Conservation (phyloP, 176 grass and related monocot species). For the Cocos nucifera region DNA sequence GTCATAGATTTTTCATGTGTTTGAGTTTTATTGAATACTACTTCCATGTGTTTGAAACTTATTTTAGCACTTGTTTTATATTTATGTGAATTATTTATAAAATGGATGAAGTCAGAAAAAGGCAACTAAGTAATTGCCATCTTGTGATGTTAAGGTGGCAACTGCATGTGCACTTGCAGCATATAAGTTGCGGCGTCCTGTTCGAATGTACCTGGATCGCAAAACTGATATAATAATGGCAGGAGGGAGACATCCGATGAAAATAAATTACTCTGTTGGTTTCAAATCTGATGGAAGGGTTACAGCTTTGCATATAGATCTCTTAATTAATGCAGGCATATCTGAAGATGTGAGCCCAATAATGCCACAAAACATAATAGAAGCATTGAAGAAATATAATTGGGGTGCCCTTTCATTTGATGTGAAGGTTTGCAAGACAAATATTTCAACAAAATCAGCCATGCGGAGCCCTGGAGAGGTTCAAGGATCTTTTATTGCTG, state of each 20-base stretch:
- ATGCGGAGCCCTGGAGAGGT: slow-evolving; percentile 92
- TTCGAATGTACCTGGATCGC: slow-evolving; percentile 89
- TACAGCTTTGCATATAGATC: slow-evolving; percentile 82
- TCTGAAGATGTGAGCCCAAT: slow-evolving; percentile 52
- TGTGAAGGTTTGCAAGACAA: slow-evolving; percentile 81
- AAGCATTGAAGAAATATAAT: slow-evolving; percentile 77
- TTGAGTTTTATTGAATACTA: no score
- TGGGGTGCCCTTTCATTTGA: slow-evolving; percentile 95
- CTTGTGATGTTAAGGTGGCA: slow-evolving; percentile 51
- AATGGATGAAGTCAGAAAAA: no score
- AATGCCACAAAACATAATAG: slow-evolving; percentile 67
- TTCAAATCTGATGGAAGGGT: slow-evolving; percentile 82
- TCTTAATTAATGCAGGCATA: slow-evolving; percentile 79
- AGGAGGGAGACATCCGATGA: slow-evolving; percentile 97
- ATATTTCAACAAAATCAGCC: slow-evolving; percentile 63
- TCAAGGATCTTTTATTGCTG: slow-evolving; percentile 86
- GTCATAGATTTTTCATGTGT: no score
- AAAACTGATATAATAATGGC: slow-evolving; percentile 87
- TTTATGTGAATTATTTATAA: background rate
- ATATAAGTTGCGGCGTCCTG: slow-evolving; percentile 58
- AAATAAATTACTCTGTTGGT: slow-evolving; percentile 82
- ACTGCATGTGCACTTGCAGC: slow-evolving; percentile 89
- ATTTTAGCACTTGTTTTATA: no score
- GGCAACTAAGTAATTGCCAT: background rate
- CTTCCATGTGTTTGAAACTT: no score